Base-by-base conservation (phyloP, 208 protist species). In the Crithidia bombi region DNA sequence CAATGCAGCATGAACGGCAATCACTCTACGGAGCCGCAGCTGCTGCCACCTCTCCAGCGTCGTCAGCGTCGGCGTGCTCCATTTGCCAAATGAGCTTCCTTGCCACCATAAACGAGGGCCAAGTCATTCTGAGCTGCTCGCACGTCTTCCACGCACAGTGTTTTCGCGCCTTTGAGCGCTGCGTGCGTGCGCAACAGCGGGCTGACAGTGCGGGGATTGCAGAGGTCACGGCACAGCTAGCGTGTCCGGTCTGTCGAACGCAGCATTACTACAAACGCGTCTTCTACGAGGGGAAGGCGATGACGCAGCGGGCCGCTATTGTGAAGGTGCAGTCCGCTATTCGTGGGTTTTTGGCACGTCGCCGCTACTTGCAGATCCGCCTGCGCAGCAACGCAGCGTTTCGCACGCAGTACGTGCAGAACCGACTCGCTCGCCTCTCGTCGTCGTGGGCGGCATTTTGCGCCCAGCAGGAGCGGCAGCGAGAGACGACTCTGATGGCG, bases 111-210 rank as follows among this genome's bases (percentile, higher is more conserved):
- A 66, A 83, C 10, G 82, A 94, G 56, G 85, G 78, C 0, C 87
- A 94, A 71, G 77, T 96, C 25, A 82, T 96, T 36, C 70, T 96
- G 0, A 94, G 86, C 63, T 96, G 92, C 68, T 90, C 81, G 1
- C 91, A 96, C 71, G 86, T 96, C 17, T 96, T 94, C 43, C 91
- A 96, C 68, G 72, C 89, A 50, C 69, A 81, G 43, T 96, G 91
- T 76, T 93, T 96, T 72, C 68, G 58, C n/a, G 79, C 87, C 14
- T 93, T 96, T 67, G 91, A 96, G 76, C 80, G 79, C 19, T 85
- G 91, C 62, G 78, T 78, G n/a, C 74, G 88, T 5, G 57, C 58
- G 5, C 81, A 82, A 41, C 79, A 85, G 73, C 61, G 85, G 17
- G 80, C 61, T 14, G 83, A 90, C 26, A 65, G 51, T 1, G 52